Percentiles rank a stretch among this genome's conserved stretches.
Conservation (phyloP, 176 grass and related monocot genomes). For the Oryza punctata region DNA sequence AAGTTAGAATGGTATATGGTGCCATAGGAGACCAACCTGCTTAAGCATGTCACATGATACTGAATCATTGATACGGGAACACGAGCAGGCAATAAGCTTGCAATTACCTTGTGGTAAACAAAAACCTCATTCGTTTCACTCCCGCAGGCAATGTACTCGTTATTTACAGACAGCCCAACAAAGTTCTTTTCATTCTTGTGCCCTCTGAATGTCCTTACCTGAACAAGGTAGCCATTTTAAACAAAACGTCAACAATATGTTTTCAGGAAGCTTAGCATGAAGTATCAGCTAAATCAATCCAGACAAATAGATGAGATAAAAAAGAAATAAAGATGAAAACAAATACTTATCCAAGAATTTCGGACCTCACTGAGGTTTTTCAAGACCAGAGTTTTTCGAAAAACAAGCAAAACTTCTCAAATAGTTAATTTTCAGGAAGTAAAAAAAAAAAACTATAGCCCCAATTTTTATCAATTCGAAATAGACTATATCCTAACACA, state of each 20-base stretch:
- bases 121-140: slow-evolving; percentile 99
- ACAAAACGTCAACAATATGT: slow-evolving; percentile 11
- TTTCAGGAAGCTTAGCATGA: neutral
- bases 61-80: neutral
- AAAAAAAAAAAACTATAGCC: neutral
- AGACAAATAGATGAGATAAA: neutral
- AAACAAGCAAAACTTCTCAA: neutral
- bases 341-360: neutral
- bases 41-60: slow-evolving; percentile 1
- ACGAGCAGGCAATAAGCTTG: slow-evolving; percentile 20
- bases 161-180: slow-evolving; percentile 85
- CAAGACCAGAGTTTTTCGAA: neutral
- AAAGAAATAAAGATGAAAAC: neutral
- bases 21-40: neutral
- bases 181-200: slow-evolving; percentile 99
- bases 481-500: neutral
- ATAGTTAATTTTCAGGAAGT: neutral
- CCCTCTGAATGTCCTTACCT: slow-evolving; percentile 96
- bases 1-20: slow-evolving; percentile 13
- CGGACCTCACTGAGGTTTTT: neutral
- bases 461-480: neutral
- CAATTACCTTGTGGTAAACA: slow-evolving; percentile 94
- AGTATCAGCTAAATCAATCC: neutral
- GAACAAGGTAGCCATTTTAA: slow-evolving; percentile 32
- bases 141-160: slow-evolving; percentile 94